phyloP scores from a whole-genome alignment of 768 basidiomycete genomes.

The Pisolithus marmoratus region DNA sequence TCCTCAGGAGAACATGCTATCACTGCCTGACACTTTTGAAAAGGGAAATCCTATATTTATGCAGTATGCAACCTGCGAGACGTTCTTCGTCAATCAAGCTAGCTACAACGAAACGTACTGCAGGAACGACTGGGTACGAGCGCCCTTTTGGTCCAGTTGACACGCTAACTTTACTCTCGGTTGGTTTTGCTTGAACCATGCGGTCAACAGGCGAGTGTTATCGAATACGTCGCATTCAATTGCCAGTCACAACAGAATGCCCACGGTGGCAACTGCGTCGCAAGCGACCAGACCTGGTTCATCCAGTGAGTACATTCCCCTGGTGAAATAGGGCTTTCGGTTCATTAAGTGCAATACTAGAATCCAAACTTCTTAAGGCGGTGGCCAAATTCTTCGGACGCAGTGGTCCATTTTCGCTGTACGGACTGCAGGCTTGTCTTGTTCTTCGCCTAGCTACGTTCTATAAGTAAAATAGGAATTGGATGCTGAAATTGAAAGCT shows the following conservation, averaged over 20 bases:
- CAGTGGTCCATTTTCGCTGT: too few relatives aligned
- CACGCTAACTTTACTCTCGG: neutral
- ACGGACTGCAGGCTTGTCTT: too few relatives aligned
- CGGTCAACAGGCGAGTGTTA: conserved; percentile 26
- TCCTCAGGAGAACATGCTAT: neutral
- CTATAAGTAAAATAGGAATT: too few relatives aligned
- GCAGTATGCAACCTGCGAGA: conserved; percentile 37
- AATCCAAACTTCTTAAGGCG: too few relatives aligned
- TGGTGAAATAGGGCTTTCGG: too few relatives aligned
- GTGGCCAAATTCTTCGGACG: too few relatives aligned
- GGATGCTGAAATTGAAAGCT: too few relatives aligned
- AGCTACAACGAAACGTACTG: conserved; percentile 36
- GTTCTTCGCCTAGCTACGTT: too few relatives aligned
- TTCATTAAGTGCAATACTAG: too few relatives aligned
- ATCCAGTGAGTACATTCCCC: conserved; percentile 35
- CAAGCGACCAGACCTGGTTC: conserved; percentile 42
- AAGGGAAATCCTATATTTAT: conserved; percentile 17
- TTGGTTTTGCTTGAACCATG: neutral
- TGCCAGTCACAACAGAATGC: conserved; percentile 46
- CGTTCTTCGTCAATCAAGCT: conserved; percentile 49
- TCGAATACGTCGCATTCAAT: conserved; percentile 39
- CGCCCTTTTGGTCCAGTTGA: neutral
- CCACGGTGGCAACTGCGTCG: conserved; percentile 45
- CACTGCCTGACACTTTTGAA: neutral
- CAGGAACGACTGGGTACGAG: conserved; percentile 40